Evolutionary conservation across 139 green algal genomes (phyloP), one percentile per base, ranked within the genome.

Genomic region (Chlorella sp.): DNA sequence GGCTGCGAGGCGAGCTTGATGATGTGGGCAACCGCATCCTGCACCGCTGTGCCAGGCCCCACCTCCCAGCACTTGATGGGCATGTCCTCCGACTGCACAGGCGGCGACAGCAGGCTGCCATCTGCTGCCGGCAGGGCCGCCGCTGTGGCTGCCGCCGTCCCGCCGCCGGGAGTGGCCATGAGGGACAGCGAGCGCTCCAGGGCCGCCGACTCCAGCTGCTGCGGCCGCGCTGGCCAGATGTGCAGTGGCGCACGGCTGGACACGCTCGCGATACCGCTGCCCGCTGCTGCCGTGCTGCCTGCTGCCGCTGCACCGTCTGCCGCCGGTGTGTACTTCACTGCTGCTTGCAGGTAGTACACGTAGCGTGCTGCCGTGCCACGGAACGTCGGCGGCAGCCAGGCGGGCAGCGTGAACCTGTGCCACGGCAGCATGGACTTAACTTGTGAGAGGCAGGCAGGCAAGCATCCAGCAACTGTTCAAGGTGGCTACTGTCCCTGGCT

Each of bases 351-450:
- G 22, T 85, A 82, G 74, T 94, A 94, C 32, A 75, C 56, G 65
- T 88, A 92, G 0, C 85, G 80, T 41, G 88, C 89, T 8, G 89
- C 87, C 32, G 83, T 90, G 38, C 91, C 91, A 17, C 81, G 68
- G 78, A 92, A 94, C 32, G 85, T 91, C 14, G 91, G 91, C 1
- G 91, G 91, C 43, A 94, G 83, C 46, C 56, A 81, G 2, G 75
- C 58, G 3, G 91, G 91, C 73, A 94, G 56, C 20, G 78, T 83
- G 48, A 92, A 90, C 72, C 90, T 92, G 85, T 41, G 56, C 9
- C 22, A 65, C 56, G 30, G 6, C 22, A 16, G 56, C 56, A 14
- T n/a, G 22, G 30, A 24, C 56, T 5, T 16, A 20, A 24, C 30
- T 20, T 20, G 56, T 20, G 22, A 65, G 30, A 65, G 56, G 56